Evolutionary conservation across 2,329 filamentous ascomycete species (phyloP), one percentile per base, ranked within the genome.

Genomic region (Xylariaceae sp.): DNA sequence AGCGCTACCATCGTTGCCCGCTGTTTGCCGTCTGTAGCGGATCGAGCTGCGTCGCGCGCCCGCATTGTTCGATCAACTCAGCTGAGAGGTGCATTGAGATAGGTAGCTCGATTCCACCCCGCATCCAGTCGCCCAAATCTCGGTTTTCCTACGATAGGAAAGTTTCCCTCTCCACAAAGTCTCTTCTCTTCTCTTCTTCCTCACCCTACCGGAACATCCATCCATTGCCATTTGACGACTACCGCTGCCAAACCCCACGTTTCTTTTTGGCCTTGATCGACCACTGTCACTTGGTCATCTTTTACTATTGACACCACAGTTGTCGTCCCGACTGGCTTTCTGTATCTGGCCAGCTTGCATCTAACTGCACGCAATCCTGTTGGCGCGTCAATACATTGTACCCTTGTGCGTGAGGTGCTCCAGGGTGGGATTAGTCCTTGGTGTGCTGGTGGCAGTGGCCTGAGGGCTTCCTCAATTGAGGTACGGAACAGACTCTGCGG

Each of bases 371-470:
- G 40, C 55, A 51, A 53, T 46, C 52, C 47, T 55, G 22, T 45
- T 48, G 34, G 54, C 46, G 42, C 57, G 54, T 59, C 41, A 26
- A 50, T 47, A 58, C 47, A 32, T 42, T 43, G 16, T 45, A 37
- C 54, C 52, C 51, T 57, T 49, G 53, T 47, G 63, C 60, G 57
- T 58, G 56, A 61, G 59, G 63, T 61, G 54, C 61, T 63, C 49
- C 49, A 61, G 59, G 61, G 58, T 56, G 60, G 61, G 60, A 61
- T 53, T 49, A 57, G 61, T 59, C 51, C 58, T 56, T 58, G 59
- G 60, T 53, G 60, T 60, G 54, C 64, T 49, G 62, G 64, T 61
- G 63, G 63, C 61, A 63, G 62, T 49, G 58, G 63, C 59, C 51
- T 60, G 54, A 63, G 42, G 53, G 53, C 56, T 57, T 58, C 59